Evolutionary conservation across 2,329 filamentous ascomycete species (phyloP).

Genomic region (Hirsutella minnesotensis): DNA sequence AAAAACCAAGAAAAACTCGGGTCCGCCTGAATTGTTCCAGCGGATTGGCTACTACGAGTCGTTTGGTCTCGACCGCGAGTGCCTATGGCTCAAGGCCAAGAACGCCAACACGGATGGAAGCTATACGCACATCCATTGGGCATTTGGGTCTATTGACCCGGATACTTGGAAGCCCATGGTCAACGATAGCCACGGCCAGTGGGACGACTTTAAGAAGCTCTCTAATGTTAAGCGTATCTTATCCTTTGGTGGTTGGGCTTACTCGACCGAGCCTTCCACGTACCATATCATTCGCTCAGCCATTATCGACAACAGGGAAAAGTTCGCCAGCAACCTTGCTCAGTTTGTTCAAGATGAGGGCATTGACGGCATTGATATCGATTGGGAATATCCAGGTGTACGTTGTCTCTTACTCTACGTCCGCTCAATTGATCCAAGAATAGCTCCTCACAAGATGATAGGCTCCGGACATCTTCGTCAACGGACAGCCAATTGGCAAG

Average conservation of each 20-base stretch:
- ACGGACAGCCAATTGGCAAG: conserved; percentile 12
- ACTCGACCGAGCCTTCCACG: conserved; percentile 11
- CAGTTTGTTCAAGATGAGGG: conserved; percentile 22
- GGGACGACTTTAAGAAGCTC: conserved; percentile 11
- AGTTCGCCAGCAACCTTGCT: conserved; percentile 20
- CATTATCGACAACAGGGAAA: conserved; percentile 17
- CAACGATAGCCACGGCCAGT: conserved; percentile 12
- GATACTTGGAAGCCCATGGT: conserved; percentile 8
- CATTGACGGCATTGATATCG: conserved; percentile 26
- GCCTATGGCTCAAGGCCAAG: conserved; percentile 5
- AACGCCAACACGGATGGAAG: conserved; percentile 7
- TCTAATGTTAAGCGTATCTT: conserved; percentile 13
- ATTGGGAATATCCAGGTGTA: conserved; percentile 27
- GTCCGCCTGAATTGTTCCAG: conserved; percentile 3
- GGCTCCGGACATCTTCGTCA: conserved; percentile 13
- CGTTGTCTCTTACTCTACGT: neutral
- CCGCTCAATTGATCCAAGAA: neutral
- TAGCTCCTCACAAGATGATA: neutral
- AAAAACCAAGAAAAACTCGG: conserved; percentile 6
- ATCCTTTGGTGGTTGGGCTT: conserved; percentile 16
- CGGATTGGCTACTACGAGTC: conserved; percentile 13
- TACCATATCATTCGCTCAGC: conserved; percentile 12
- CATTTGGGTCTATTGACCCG: conserved; percentile 18
- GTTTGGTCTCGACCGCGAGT: conserved; percentile 4
- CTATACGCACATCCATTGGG: conserved; percentile 12